Base-by-base conservation (phyloP, 352 stramenopile species). In the Phytophthora uliginosa region DNA sequence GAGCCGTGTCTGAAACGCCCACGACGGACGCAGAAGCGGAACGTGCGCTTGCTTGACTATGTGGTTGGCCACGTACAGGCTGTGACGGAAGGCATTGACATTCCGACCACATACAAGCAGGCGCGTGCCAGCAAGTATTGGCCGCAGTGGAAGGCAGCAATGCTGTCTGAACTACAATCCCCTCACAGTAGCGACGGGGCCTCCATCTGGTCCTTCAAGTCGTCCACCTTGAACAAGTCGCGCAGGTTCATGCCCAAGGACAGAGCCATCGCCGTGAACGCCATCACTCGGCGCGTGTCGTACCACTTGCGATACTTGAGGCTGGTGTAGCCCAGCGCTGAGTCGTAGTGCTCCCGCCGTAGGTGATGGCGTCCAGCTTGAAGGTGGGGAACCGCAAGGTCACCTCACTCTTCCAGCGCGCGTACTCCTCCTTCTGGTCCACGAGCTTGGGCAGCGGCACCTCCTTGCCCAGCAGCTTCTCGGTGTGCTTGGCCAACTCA, bases 31-130 rank as follows among this genome's bases (percentile, higher is more conserved):
- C 40, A 59, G 34, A 33, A 18, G 52, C n/a, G 18, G n/a, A 70
- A 59, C 7, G 63, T 63, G 20, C 55, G 63, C 0, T 17, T 71
- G 33, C 7, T 9, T 12, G 33, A 71, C 22, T 71, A 71, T 9
- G 63, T 56, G 15, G 45, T 59, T 3, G 51, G 47, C 9, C 34
- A 42, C 2, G 34, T 42, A 7, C 34, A 42, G 1, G 34, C 34
- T 5, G 34, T 42, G 13, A 10, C 8, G 13, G 34, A 15, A 42
- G 34, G 15, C 13, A 42, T 42, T 42, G 34, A 42, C 9, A 42
- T 42, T 5, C 34, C 34, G 13, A 42, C 6, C 9, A 42, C 34
- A 15, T 42, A 17, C 34, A 42, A 42, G 34, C 34, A 42, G 6
- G 34, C 34, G 9, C 8, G 34, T 15, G 34, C 34, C 1, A 42